These are phyloP conservation scores for Breviolum minutum DNA, from an alignment of 73 alveolate species.

Conservation along the genomic window DNA sequence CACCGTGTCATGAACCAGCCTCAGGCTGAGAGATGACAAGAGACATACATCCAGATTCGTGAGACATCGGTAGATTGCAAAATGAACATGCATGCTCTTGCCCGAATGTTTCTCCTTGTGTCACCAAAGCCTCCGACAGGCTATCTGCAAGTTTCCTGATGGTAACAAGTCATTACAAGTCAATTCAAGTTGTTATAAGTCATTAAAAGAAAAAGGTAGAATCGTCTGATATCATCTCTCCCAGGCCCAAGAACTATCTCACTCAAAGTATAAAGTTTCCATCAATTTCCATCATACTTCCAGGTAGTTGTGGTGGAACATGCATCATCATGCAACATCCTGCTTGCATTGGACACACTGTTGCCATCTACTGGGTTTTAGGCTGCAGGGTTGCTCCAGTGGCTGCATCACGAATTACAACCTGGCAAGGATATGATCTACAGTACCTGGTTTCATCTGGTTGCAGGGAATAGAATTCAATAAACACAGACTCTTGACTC, in stretches of 20 bases:
- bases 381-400: conserved; percentile 5
- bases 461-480: not conserved
- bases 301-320: too few relatives aligned
- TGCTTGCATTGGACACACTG: not conserved
- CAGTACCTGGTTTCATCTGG: not conserved
- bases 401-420: not conserved
- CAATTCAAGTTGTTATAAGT: not conserved
- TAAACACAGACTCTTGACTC: too few relatives aligned
- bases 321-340: not conserved
- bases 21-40: not conserved
- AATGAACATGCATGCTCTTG: too few relatives aligned
- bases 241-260: not conserved
- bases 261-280: not conserved
- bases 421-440: not conserved
- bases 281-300: not conserved
- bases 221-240: not conserved
- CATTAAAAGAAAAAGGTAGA: not conserved
- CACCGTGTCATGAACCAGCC: conserved; percentile 22
- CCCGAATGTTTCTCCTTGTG: too few relatives aligned
- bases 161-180: too few relatives aligned
- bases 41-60: too few relatives aligned
- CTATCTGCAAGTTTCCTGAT: conserved; percentile 46
- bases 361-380: not conserved
- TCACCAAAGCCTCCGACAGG: not conserved
- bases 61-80: too few relatives aligned